A percentile compares a stretch with the other conserved stretches of the same genome.
Evolutionary conservation across 345 rosid genomes (phyloP).

Genomic region (Salix viminalis): DNA sequence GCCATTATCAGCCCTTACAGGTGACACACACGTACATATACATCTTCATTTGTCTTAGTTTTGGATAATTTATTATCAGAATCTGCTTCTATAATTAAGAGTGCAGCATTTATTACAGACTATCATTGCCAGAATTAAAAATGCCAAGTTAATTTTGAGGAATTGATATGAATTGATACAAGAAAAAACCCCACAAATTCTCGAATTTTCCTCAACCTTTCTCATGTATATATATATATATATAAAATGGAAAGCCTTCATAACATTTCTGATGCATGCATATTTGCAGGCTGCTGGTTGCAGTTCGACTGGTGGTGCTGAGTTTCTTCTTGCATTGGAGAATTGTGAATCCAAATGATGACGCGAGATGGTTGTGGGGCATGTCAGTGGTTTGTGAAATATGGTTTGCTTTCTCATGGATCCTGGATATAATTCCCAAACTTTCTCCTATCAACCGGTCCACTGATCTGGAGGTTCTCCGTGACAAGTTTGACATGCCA

Average conservation of each 20-base stretch:
- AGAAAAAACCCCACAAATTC: background rate
- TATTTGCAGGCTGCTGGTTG: slow-evolving; percentile 45
- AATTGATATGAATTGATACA: background rate
- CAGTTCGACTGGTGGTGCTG: slow-evolving; percentile 54
- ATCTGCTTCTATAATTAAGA: background rate
- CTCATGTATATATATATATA: background rate
- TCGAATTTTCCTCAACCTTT: background rate
- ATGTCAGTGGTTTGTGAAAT: slow-evolving; percentile 81
- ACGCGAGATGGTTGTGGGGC: slow-evolving; percentile 84
- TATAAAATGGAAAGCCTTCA: background rate
- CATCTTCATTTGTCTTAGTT: background rate
- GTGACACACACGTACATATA: background rate
- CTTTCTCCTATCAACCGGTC: slow-evolving; percentile 73
- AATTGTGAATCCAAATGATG: slow-evolving; percentile 60
- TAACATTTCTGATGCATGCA: background rate
- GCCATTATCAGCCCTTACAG: slow-evolving; percentile 81
- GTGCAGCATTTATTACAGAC: background rate
- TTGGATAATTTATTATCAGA: background rate
- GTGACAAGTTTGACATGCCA: slow-evolving; percentile 83
- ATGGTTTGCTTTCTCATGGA: slow-evolving; percentile 96
- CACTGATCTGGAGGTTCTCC: slow-evolving; percentile 73
- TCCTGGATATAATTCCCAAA: slow-evolving; percentile 88
- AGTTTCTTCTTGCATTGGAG: slow-evolving; percentile 84
- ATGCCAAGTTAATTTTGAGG: background rate
- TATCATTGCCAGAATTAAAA: background rate